Percentiles rank a stretch among this genome's conserved stretches.
phyloP scores from a whole-genome alignment of 2,329 filamentous ascomycete species.

The Ceratocystis diversiconidia region DNA sequence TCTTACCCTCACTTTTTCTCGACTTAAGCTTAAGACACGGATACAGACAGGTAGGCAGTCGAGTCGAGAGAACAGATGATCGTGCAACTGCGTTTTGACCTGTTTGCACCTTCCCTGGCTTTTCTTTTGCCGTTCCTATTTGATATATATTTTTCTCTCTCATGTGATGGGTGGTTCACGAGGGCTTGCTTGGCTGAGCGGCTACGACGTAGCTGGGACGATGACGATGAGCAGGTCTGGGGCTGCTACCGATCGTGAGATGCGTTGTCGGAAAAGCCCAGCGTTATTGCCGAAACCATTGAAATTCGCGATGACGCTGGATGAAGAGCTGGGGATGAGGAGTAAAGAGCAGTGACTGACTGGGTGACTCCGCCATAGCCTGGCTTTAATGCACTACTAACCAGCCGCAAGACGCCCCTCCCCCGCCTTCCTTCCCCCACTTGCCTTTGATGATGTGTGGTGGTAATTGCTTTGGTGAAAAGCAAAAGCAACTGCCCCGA shows the following conservation, averaged over 20 bases:
- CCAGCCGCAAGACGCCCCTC: too few relatives aligned
- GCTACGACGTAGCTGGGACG: not conserved
- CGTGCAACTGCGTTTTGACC: not conserved
- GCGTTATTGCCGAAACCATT: not conserved
- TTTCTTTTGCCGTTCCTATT: not conserved
- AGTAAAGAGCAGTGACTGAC: too few relatives aligned
- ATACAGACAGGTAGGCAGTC: not conserved
- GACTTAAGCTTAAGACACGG: slow-evolving; percentile 5
- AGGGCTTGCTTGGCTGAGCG: not conserved
- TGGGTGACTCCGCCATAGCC: too few relatives aligned
- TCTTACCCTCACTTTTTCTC: slow-evolving; percentile 1
- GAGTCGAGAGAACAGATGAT: slow-evolving; percentile 3
- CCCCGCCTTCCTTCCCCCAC: too few relatives aligned
- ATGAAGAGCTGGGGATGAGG: too few relatives aligned
- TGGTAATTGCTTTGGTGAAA: not conserved
- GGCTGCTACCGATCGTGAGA: too few relatives aligned
- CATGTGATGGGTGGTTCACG: not conserved
- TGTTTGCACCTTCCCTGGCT: not conserved
- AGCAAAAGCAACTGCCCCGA: not conserved
- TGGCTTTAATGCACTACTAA: too few relatives aligned
- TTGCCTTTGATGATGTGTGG: not conserved
- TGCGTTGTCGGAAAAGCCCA: not conserved
- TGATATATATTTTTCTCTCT: not conserved
- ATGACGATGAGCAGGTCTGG: not conserved
- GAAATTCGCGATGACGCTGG: too few relatives aligned